These are phyloP conservation scores for Oryza rufipogon DNA, from an alignment of 176 grass and related monocot genomes.

Conservation along the genomic window DNA sequence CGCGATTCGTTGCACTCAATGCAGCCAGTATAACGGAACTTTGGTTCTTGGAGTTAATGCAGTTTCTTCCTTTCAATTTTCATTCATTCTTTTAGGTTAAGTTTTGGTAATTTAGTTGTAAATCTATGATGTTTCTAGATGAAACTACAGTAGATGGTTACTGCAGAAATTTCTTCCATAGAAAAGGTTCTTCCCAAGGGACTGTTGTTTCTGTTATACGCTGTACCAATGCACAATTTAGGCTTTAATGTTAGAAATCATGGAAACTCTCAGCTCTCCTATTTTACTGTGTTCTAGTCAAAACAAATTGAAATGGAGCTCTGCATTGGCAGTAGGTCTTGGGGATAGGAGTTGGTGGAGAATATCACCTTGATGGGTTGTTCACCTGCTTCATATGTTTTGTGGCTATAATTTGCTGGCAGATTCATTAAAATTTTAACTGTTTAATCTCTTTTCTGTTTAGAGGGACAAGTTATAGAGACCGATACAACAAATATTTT, in stretches of 20 bases:
- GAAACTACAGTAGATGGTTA: neutral
- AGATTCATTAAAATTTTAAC: slow-evolving; percentile 11
- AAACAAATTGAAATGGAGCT: neutral
- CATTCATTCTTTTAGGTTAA: neutral
- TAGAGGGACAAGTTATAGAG: slow-evolving; percentile 84
- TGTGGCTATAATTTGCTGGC: neutral
- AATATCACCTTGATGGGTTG: neutral
- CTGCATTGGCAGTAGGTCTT: neutral
- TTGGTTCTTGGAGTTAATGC: neutral
- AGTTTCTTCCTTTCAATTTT: neutral
- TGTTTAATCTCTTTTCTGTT: slow-evolving; percentile 32
- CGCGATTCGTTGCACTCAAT: neutral
- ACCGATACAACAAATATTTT: slow-evolving; percentile 92
- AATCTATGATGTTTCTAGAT: neutral
- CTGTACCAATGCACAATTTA: neutral
- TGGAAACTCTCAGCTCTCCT: neutral
- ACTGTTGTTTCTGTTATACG: neutral
- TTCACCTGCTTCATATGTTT: neutral
- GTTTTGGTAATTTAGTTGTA: neutral
- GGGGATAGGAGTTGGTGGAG: neutral
- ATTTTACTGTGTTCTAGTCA: neutral
- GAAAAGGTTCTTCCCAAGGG: neutral
- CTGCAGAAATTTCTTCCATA: neutral
- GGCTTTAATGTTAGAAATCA: neutral
- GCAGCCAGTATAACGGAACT: neutral